Conservation (phyloP, 2,329 filamentous ascomycete genomes). For the Metarhizium album region DNA sequence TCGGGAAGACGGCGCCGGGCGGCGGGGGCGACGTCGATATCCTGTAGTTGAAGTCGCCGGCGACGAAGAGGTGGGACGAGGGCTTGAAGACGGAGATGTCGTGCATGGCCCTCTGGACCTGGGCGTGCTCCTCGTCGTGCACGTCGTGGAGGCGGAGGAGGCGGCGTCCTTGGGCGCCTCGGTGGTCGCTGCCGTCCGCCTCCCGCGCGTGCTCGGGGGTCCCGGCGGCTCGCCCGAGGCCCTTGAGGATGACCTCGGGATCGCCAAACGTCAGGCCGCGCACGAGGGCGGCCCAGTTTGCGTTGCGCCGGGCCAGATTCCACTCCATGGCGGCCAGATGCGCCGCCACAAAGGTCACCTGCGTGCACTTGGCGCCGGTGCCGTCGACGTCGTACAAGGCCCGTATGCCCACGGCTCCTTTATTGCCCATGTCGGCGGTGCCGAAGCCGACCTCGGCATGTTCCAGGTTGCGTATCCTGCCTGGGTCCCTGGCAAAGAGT, state of each 20-base stretch:
- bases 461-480: slow-evolving; percentile 53
- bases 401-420: slow-evolving; percentile 77
- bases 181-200: slow-evolving; percentile 13
- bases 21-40: slow-evolving; percentile 58
- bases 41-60: slow-evolving; percentile 92
- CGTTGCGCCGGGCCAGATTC: slow-evolving; percentile 63
- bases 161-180: slow-evolving; percentile 17
- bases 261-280: slow-evolving; percentile 66
- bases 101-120: slow-evolving; percentile 36
- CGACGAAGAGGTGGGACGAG: slow-evolving; percentile 69
- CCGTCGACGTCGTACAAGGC: slow-evolving; percentile 41
- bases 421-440: slow-evolving; percentile 83
- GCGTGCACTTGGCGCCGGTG: slow-evolving; percentile 31
- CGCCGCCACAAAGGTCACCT: slow-evolving; percentile 76
- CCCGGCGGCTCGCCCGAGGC: slow-evolving; percentile 6
- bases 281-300: slow-evolving; percentile 81
- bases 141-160: slow-evolving; percentile 26
- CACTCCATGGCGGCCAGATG: slow-evolving; percentile 86
- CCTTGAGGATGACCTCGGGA: slow-evolving; percentile 29
- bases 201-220: slow-evolving; percentile 5
- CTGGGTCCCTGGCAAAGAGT: slow-evolving; percentile 62
- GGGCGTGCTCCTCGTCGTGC: slow-evolving; percentile 22
- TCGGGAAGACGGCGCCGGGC: slow-evolving; percentile 52
- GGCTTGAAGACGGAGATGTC: slow-evolving; percentile 63
- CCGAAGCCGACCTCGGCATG: slow-evolving; percentile 80